These are phyloP conservation scores for Amaranthus cruentus DNA, from an alignment of 148 eudicot genomes.

Conservation along the genomic window DNA sequence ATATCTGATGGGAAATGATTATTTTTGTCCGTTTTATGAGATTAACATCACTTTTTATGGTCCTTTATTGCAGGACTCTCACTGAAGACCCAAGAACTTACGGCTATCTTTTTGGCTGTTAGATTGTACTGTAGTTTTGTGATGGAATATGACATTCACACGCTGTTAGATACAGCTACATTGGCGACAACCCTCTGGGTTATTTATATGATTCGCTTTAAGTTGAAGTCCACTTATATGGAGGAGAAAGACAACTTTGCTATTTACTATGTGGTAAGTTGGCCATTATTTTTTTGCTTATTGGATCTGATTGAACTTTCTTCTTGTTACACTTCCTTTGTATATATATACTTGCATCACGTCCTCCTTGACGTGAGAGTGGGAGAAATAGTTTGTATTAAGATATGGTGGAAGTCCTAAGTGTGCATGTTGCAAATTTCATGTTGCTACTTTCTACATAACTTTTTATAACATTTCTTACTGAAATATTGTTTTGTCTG, in stretches of 20 bases:
- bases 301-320: not conserved
- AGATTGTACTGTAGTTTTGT: conserved; percentile 44
- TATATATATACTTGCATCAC: too few species aligned
- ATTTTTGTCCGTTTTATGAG: not conserved
- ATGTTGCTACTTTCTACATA: too few species aligned
- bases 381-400: too few species aligned
- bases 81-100: conserved; percentile 41
- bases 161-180: conserved; percentile 42
- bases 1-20: not conserved
- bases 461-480: too few species aligned
- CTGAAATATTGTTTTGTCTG: too few species aligned
- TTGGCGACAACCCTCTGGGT: conserved; percentile 43
- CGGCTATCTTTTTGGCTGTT: conserved; percentile 44
- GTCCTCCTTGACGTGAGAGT: too few species aligned
- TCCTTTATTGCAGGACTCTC: conserved; percentile 31
- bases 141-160: conserved; percentile 50
- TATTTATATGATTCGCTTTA: conserved; percentile 47
- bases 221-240: conserved; percentile 40
- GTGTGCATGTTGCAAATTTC: too few species aligned
- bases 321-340: too few species aligned
- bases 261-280: conserved; percentile 37
- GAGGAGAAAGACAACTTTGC: conserved; percentile 46
- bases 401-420: too few species aligned
- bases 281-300: not conserved
- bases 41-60: not conserved